phyloP scores from a whole-genome alignment of 768 basidiomycete species.

The Russula compacta region DNA sequence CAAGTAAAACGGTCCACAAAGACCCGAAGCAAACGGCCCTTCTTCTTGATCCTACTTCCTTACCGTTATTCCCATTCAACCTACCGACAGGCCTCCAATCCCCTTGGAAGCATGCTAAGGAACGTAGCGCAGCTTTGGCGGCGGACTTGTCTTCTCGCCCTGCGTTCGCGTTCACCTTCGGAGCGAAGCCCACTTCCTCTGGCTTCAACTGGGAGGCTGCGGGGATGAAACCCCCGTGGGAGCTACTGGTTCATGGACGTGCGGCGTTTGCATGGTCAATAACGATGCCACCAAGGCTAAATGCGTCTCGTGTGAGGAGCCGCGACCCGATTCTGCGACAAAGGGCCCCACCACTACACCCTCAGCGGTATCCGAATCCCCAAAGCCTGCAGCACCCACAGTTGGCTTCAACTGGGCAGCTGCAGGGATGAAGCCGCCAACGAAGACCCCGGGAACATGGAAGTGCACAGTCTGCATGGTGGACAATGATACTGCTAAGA shows the following conservation, averaged over 20 bases:
- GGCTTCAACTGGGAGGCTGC: constrained; percentile 28
- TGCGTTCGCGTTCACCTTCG: constrained; percentile 31
- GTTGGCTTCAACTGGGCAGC: constrained; percentile 33
- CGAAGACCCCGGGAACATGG: constrained; percentile 28
- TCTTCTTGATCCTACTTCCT: constrained; percentile 30
- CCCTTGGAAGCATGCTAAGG: constrained; percentile 1
- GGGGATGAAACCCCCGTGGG: constrained; percentile 22
- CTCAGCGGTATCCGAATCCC: neutral
- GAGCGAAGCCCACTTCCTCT: neutral
- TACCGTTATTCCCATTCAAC: constrained; percentile 39
- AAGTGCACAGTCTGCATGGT: constrained; percentile 32
- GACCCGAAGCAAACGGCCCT: constrained; percentile 28
- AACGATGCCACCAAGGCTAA: constrained; percentile 39
- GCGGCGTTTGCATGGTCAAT: constrained; percentile 26
- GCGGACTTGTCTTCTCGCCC: constrained; percentile 36
- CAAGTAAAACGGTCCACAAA: constrained; percentile 22
- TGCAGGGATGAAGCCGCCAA: constrained; percentile 29
- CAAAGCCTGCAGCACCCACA: neutral
- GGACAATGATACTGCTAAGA: constrained; percentile 21
- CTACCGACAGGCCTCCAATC: constrained; percentile 19
- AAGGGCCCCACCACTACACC: neutral
- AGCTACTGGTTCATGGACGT: constrained; percentile 23
- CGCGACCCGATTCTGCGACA: neutral
- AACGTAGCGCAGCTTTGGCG: neutral
- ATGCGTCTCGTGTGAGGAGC: constrained; percentile 42